Percentiles rank a stretch among this genome's conserved stretches.
These are phyloP conservation scores for Dacryopinax primogenitus DNA, from an alignment of 768 basidiomycete genomes.

Conservation along the genomic window DNA sequence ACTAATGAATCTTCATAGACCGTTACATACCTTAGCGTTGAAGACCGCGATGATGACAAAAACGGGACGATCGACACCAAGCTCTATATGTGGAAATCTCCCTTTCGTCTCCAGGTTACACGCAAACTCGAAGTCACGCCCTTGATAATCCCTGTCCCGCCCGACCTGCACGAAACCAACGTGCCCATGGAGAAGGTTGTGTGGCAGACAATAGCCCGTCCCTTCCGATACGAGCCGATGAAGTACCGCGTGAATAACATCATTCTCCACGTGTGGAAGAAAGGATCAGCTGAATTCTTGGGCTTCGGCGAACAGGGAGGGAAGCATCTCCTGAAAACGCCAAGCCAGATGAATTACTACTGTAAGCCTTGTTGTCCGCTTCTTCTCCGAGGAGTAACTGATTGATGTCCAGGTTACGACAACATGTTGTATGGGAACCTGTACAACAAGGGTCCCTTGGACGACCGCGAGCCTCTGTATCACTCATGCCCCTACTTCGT, in stretches of 20 bases:
- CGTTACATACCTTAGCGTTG: background rate
- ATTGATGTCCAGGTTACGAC: background rate
- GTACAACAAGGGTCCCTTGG: background rate
- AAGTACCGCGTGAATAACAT: slow-evolving; percentile 5
- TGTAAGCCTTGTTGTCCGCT: background rate
- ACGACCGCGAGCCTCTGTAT: slow-evolving; percentile 8
- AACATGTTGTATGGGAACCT: slow-evolving; percentile 4
- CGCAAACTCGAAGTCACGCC: slow-evolving; percentile 4
- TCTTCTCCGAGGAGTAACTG: background rate
- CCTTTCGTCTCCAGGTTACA: background rate
- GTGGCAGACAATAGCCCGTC: background rate
- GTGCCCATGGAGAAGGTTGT: slow-evolving; percentile 6
- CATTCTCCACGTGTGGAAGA: background rate
- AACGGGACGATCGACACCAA: background rate
- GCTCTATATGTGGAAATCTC: slow-evolving; percentile 2
- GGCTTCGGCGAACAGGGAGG: slow-evolving; percentile 3
- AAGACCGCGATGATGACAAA: background rate
- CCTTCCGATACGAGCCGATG: slow-evolving; percentile 6
- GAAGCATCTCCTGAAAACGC: slow-evolving; percentile 4
- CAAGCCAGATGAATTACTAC: background rate
- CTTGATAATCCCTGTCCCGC: background rate
- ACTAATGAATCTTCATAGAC: background rate
- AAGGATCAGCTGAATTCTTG: background rate
- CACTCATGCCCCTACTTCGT: slow-evolving; percentile 7
- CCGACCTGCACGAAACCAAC: background rate